These are phyloP conservation scores for Erythrophleum fordii DNA, from an alignment of 306 rosid species.

Conservation along the genomic window DNA sequence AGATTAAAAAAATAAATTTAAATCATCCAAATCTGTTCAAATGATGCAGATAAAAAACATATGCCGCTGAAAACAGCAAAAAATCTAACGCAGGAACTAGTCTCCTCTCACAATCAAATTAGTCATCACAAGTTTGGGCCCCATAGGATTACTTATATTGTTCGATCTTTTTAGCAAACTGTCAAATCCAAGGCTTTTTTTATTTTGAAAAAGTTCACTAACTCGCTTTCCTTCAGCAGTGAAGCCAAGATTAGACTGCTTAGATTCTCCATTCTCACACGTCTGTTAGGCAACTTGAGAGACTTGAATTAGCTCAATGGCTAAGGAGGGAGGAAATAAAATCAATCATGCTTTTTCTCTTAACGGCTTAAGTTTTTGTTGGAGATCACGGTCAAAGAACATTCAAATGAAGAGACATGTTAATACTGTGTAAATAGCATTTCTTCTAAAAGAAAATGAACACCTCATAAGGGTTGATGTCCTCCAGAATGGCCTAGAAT, in stretches of 20 bases:
- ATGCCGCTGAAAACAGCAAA: no score
- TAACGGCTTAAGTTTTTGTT: background rate
- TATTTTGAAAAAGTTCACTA: background rate
- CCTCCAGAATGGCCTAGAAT: slow-evolving; percentile 1
- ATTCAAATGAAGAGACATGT: background rate
- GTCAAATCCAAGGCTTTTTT: slow-evolving; percentile 19
- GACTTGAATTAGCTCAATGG: background rate
- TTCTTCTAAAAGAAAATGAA: background rate
- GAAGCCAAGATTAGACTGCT: background rate
- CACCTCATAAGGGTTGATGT: background rate
- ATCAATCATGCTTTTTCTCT: background rate
- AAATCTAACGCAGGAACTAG: no score
- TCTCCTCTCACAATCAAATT: background rate
- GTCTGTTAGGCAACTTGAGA: background rate
- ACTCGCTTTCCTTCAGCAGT: background rate
- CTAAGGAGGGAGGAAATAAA: background rate
- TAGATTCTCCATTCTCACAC: slow-evolving; percentile 1
- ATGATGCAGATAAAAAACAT: no score
- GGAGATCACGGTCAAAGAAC: background rate
- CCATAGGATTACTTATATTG: background rate
- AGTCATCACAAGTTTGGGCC: slow-evolving; percentile 25
- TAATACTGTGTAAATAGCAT: background rate
- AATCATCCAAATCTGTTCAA: no score
- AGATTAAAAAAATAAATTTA: no score
- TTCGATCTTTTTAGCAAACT: slow-evolving; percentile 21